A percentile compares a stretch with the other conserved stretches of the same genome.
phyloP scores from a whole-genome alignment of 257 asterid genomes.

The Leptodermis oblonga region DNA sequence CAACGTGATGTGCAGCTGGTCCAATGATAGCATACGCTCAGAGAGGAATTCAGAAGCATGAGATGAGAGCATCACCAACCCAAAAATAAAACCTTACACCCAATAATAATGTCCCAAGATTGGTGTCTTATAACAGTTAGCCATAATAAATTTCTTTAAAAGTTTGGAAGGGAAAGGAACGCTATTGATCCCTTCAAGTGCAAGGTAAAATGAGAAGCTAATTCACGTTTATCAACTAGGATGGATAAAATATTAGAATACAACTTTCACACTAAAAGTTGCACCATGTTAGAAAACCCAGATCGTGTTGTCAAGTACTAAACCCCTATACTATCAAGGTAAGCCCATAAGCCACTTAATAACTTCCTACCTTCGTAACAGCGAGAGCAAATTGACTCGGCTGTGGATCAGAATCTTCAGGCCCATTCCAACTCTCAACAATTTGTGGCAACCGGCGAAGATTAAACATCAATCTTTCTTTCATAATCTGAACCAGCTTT shows the following conservation, averaged over 20 bases:
- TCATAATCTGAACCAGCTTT: constrained; percentile 97
- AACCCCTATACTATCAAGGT: neutral
- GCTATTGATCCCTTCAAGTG: neutral
- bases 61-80: neutral
- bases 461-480: constrained; percentile 78
- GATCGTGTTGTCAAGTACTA: neutral
- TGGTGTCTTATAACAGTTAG: neutral
- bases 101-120: neutral
- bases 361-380: constrained; percentile 61
- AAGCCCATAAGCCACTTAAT: neutral
- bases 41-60: neutral
- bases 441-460: constrained; percentile 86
- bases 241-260: neutral
- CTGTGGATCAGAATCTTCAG: constrained; percentile 62
- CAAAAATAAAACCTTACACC: too few species aligned
- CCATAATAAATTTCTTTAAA: neutral
- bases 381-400: constrained; percentile 96
- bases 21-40: neutral
- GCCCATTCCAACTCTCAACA: constrained; percentile 86
- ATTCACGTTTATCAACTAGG: neutral
- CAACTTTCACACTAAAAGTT: neutral
- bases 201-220: neutral
- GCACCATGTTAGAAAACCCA: neutral
- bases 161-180: neutral
- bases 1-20: neutral